Base-by-base conservation (phyloP, 2,329 filamentous ascomycete genomes). In the Chaetomiaceae sp. region DNA sequence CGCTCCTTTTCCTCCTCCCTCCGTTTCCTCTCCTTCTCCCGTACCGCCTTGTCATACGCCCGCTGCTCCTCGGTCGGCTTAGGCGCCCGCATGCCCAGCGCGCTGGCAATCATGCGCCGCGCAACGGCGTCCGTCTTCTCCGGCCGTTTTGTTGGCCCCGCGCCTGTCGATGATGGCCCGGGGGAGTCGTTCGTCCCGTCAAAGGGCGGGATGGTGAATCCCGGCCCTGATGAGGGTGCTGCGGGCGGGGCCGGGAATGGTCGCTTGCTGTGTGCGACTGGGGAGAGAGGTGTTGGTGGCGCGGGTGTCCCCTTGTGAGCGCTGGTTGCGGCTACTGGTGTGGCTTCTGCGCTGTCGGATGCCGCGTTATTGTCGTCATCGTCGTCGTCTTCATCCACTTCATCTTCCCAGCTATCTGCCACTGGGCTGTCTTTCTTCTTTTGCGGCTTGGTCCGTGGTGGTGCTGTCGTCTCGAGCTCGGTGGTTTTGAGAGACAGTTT, bases 101-200 rank as follows among this genome's bases (percentile, higher is more conserved):
- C 91, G 3, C 88, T 88, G 0, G 90, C 91, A 68, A 99, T 97
- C 81, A 99, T 79, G 55, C 94, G 79, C 57, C 88, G 82, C 5
- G 94, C 94, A 36, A 95, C 90, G 0, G 91, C 89, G 57, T 95
- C 95, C 58, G 91, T 95, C 76, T 96, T 99, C 72, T 96, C 91
- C 0, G 91, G 92, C 36, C 88, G 75, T 52, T 60, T 60, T 7
- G 60, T 43, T 31, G 55, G 54, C 17, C 43, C 47, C 3, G 17
- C 27, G 12, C 38, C 17, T 17, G 25, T 17, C 44, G 19, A 17
- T 29, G n/a, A 20, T 3, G 50, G 20, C 12, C 36, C n/a, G 19
- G 29, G n/a, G n/a, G 38, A 29, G 17, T 45, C 51, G 17, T 43
- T 27, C n/a, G 56, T 36, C 17, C 37, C 34, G 37, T 59, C 60